A percentile compares a stretch with the other conserved stretches of the same genome.
These are phyloP conservation scores for Arabidopsis suecica DNA, from an alignment of 345 rosid species.

Conservation along the genomic window DNA sequence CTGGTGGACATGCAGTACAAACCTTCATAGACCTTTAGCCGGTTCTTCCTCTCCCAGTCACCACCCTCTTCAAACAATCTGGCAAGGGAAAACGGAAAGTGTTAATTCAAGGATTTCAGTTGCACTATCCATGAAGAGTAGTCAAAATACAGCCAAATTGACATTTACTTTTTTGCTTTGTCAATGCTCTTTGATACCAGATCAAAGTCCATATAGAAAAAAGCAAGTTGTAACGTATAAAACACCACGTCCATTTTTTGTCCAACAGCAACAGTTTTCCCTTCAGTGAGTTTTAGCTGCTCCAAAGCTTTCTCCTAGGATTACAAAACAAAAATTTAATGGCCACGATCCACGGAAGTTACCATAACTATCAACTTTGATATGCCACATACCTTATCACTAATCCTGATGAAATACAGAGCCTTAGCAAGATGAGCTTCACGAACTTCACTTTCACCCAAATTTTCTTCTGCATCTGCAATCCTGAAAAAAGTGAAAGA, in stretches of 20 bases:
- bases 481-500: slow-evolving; percentile 58
- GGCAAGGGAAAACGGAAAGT: slow-evolving; percentile 29
- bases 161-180: slow-evolving; percentile 85
- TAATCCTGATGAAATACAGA: slow-evolving; percentile 77
- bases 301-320: slow-evolving; percentile 91
- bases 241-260: slow-evolving; percentile 98
- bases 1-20: slow-evolving; percentile 89
- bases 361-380: slow-evolving; percentile 1
- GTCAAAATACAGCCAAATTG: slow-evolving; percentile 15
- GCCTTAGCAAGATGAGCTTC: slow-evolving; percentile 99
- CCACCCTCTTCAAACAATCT: slow-evolving; percentile 99
- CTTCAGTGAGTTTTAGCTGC: slow-evolving; percentile 91
- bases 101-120: slow-evolving; percentile 2
- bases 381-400: slow-evolving; percentile 70
- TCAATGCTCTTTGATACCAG: slow-evolving; percentile 94
- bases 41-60: slow-evolving; percentile 99
- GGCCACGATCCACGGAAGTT: slow-evolving; percentile 18
- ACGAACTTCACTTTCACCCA: slow-evolving; percentile 98
- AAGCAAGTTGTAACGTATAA: slow-evolving; percentile 80
- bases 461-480: slow-evolving; percentile 96
- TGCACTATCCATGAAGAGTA: slow-evolving; percentile 6
- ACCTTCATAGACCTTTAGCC: slow-evolving; percentile 97
- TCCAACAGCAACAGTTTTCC: slow-evolving; percentile 98
- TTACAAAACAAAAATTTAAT: slow-evolving; percentile 19
- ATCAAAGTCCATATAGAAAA: slow-evolving; percentile 97